Evolutionary conservation across 2,329 filamentous ascomycete genomes (phyloP), one percentile per base, ranked within the genome.

Genomic region (Volutella citrinella): DNA sequence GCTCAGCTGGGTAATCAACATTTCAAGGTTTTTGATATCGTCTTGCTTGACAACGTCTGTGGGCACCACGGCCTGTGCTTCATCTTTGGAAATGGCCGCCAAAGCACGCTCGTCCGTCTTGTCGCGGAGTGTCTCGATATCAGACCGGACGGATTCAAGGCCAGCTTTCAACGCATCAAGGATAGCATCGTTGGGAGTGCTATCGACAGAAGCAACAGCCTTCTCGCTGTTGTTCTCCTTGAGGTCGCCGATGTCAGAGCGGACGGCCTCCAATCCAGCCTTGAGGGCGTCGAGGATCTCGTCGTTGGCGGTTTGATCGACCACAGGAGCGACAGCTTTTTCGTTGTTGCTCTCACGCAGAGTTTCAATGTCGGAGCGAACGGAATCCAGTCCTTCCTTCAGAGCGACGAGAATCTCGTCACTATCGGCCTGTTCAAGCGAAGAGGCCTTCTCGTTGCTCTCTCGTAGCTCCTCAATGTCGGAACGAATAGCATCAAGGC

Each of bases 371-470:
- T 95, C 88, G 2, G 76, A 72, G 35, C 80, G 81, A 16, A 95
- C 70, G 26, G 72, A 72, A 25, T 82, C 78, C 9, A 95, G 67
- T 1, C 87, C 88, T n/a, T 80, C 74, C 56, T 84, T 91, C 33
- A 95, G 70, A 0, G 84, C 85, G 42, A 94, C 84, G 1, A 95
- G 69, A 30, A 95, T 87, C 60, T 94, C 87, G 42, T 91, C 84
- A 37, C 83, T 88, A 28, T 84, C 76, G 4, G 82, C 87, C 57
- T 86, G 74, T 45, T 91, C 87, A 5, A 87, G 82, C 58, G 73
- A 65, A 6, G 76, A 71, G 5, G 46, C 61, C 36, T 62, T 62
- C 23, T 60, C 60, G 27, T 94, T 80, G 32, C 52, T 61, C 16
- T 80, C 74, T 11, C 83, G 82, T 18, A 95, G 68, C 18, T 71